Evolutionary conservation across 345 rosid species (phyloP).

Genomic region (Pistacia integerrima): DNA sequence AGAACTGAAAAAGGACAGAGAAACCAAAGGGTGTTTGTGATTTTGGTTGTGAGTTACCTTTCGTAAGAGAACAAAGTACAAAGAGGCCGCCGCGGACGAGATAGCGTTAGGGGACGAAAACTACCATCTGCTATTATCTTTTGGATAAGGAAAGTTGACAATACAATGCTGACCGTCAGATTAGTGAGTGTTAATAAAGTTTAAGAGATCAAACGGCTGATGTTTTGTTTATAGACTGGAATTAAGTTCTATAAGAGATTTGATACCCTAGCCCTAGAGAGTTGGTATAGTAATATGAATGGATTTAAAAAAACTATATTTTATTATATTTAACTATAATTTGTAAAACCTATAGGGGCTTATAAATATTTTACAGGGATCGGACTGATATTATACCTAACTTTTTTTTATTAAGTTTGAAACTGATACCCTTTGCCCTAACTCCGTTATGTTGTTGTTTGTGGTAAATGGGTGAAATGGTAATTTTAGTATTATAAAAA

Average conservation of each 20-base stretch:
- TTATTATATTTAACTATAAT: too few species aligned
- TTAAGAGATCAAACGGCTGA: background rate
- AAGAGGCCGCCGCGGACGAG: slow-evolving; percentile 27
- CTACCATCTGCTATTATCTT: slow-evolving; percentile 17
- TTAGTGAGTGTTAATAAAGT: background rate
- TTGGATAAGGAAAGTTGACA: background rate
- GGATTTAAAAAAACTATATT: too few species aligned
- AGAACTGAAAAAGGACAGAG: background rate
- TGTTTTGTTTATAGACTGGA: background rate
- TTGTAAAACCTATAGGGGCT: too few species aligned
- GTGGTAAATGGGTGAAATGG: too few species aligned
- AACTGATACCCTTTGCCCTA: too few species aligned
- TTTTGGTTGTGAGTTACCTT: slow-evolving; percentile 2
- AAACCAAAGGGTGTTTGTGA: background rate
- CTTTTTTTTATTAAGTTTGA: too few species aligned
- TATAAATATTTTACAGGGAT: too few species aligned
- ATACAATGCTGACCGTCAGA: slow-evolving; percentile 10
- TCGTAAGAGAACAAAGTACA: background rate
- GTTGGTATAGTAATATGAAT: too few species aligned
- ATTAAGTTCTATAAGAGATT: background rate
- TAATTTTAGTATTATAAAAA: too few species aligned
- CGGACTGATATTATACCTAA: too few species aligned
- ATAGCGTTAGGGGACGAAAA: slow-evolving; percentile 1
- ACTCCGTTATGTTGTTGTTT: too few species aligned
- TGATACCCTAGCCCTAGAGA: background rate